Evolutionary conservation across 192 early-diverging fungal species (phyloP).

Genomic region (Cladochytrium replicatum): DNA sequence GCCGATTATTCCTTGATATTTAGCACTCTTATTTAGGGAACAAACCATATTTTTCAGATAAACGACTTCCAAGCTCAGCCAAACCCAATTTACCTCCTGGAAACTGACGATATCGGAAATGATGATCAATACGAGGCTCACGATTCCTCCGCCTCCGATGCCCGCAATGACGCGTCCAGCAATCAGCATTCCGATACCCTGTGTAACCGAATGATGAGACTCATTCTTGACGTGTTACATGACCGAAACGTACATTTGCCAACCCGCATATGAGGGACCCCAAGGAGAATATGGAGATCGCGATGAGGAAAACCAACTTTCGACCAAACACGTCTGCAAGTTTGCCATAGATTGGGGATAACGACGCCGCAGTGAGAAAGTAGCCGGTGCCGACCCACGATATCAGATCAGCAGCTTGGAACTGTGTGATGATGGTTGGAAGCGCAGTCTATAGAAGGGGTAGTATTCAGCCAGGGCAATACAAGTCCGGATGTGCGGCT

Average conservation of each 20-base stretch:
- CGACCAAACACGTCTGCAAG: conserved; percentile 89
- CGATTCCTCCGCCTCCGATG: conserved; percentile 70
- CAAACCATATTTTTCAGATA: not conserved
- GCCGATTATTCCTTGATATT: conserved; percentile 74
- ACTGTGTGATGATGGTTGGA: conserved; percentile 58
- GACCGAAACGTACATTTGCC: conserved; percentile 29
- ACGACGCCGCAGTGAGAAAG: conserved; percentile 51
- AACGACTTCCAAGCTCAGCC: not conserved
- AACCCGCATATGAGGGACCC: conserved; percentile 79
- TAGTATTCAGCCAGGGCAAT: too few relatives aligned
- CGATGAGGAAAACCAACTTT: conserved; percentile 63
- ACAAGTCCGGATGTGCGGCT: too few relatives aligned
- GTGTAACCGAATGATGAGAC: too few relatives aligned
- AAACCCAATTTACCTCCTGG: conserved; percentile 15
- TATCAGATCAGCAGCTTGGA: conserved; percentile 51
- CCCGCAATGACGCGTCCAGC: conserved; percentile 69
- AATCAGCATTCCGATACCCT: conserved; percentile 51
- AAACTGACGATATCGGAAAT: conserved; percentile 74
- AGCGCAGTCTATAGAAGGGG: conserved; percentile 48
- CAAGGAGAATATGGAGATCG: conserved; percentile 64
- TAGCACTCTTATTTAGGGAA: conserved; percentile 61
- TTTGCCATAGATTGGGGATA: conserved; percentile 70
- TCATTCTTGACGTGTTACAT: too few relatives aligned
- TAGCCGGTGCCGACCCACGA: conserved; percentile 80
- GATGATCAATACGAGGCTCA: conserved; percentile 67